Evolutionary conservation across 805 yeast genomes (phyloP), one percentile per base, ranked within the genome.

Genomic region (Lipomyces yamanashiensis): DNA sequence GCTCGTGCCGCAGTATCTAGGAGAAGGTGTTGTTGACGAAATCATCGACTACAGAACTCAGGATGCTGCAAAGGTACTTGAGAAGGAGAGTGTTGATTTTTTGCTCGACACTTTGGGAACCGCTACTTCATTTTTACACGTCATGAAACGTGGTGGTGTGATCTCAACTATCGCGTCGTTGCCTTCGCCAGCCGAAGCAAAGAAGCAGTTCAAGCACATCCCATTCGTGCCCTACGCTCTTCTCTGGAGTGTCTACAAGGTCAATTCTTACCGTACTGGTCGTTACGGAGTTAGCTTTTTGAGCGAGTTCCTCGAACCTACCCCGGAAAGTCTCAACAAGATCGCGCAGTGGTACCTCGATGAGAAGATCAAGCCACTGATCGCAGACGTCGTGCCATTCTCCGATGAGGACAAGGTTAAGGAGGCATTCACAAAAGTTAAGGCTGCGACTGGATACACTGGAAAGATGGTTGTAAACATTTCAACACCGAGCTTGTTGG

Each of bases 21-120:
- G 72, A 23, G 64, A 56, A 36, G 68, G 64, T 12, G 63, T 66
- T 13, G 71, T 67, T 12, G 67, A 64, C 23, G 49, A 64, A 19
- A 51, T 64, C 3, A 63, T 70, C 33, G 72, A 70, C 51, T 70
- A 70, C 62, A 61, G 66, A 48, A 70, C 62, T 43, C 44, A 52
- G 47, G 66, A 64, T 21, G 61, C 67, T 19, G 28, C 58, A 19
- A 63, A 61, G 39, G 67, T 40, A 33, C 49, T 70, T 37, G 58
- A 62, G 43, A 54, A 60, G 36, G 40, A 52, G 7, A 53, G 61
- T 2, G 58, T 70, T 9, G 73, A 70, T 50, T 39, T 62, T 34
- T 58, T 67, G 17, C 62, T 53, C 37, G 73, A 70, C 51, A 63
- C 72, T 1, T 58, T 67, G 6, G 71, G 63, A 12, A 58, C 54